phyloP scores from a whole-genome alignment of 306 rosid species.

The Cicer chorassanicum region DNA sequence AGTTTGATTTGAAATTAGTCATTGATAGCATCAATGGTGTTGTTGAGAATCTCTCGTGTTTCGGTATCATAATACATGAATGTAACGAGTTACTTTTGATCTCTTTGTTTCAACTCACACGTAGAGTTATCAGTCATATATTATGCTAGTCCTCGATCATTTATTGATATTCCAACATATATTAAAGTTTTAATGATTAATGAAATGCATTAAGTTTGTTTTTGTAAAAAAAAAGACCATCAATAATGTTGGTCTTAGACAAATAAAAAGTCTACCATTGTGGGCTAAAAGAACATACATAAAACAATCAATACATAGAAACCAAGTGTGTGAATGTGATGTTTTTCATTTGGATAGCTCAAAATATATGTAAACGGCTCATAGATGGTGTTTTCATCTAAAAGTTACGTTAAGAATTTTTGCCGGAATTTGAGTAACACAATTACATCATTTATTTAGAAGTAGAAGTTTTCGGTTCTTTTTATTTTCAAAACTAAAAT shows the following conservation, averaged over 20 bases:
- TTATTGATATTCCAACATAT: neutral
- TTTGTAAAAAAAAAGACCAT: too few relatives aligned
- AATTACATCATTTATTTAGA: too few relatives aligned
- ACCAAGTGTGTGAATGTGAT: neutral
- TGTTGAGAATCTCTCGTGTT: neutral
- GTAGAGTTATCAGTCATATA: neutral
- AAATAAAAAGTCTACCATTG: constrained; percentile 6
- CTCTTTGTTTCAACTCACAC: neutral
- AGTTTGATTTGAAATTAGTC: neutral
- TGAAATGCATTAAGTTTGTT: neutral
- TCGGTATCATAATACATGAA: neutral
- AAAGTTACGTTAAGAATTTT: neutral
- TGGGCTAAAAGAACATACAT: neutral
- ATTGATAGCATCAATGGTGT: neutral
- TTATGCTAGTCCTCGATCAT: neutral
- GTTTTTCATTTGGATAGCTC: neutral
- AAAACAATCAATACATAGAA: constrained; percentile 15
- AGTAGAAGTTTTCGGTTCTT: too few relatives aligned
- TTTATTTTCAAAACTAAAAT: too few relatives aligned
- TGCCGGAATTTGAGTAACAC: neutral
- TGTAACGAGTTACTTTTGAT: neutral
- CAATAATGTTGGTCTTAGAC: neutral
- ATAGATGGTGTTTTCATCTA: neutral
- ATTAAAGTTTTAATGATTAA: neutral
- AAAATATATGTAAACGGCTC: too few relatives aligned